phyloP scores from a whole-genome alignment of 208 protist species.

The Crithidia sp. region DNA sequence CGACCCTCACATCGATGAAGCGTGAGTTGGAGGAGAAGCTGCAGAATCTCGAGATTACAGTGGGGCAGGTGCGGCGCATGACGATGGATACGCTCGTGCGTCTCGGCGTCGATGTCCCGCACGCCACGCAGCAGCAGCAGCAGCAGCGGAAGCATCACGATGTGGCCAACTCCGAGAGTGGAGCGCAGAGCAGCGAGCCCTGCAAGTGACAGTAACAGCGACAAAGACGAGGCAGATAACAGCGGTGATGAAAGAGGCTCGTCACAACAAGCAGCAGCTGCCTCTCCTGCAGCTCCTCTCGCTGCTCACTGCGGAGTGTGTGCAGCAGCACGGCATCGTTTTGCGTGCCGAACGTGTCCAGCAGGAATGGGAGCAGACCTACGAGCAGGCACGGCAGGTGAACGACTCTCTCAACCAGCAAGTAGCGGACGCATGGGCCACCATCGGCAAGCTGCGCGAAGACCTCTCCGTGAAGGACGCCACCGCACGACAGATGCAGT shows the following conservation, averaged over 20 bases:
- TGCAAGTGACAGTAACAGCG: neutral
- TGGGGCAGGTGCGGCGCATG: conserved; percentile 28
- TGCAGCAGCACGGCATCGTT: conserved; percentile 25
- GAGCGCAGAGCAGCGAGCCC: neutral
- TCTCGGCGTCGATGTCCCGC: conserved; percentile 28
- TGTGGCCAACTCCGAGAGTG: neutral
- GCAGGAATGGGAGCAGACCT: conserved; percentile 84
- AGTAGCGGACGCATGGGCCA: conserved; percentile 62
- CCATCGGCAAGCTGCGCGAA: conserved; percentile 59
- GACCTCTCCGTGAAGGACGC: conserved; percentile 57
- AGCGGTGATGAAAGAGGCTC: neutral
- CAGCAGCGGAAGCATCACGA: neutral
- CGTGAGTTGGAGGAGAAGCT: conserved; percentile 28
- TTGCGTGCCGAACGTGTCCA: conserved; percentile 41
- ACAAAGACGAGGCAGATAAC: neutral
- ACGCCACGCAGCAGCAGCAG: neutral
- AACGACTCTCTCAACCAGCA: conserved; percentile 76
- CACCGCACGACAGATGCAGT: conserved; percentile 34
- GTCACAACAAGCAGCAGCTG: neutral
- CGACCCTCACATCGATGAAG: conserved; percentile 15
- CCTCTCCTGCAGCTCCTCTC: conserved; percentile 45
- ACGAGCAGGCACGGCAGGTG: conserved; percentile 70
- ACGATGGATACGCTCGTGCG: conserved; percentile 35
- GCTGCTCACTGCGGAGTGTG: conserved; percentile 51
- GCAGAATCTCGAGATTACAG: conserved; percentile 28